A percentile compares a stretch with the other conserved stretches of the same genome.
These are phyloP conservation scores for Euphorbia pulcherrima DNA, from an alignment of 345 rosid genomes.

Conservation along the genomic window DNA sequence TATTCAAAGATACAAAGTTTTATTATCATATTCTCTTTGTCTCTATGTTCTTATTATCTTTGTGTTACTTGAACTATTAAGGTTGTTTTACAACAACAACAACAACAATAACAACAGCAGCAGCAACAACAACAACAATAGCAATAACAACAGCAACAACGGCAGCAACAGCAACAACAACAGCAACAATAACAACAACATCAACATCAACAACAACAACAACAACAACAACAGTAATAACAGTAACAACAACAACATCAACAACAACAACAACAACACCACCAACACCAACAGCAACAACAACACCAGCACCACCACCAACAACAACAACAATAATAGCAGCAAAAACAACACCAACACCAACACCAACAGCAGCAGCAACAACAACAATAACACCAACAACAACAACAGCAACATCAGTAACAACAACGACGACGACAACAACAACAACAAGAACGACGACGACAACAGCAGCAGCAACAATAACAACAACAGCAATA, in stretches of 20 bases:
- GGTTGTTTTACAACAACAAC: neutral
- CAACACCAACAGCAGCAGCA: neutral
- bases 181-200: neutral
- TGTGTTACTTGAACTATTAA: too few species aligned
- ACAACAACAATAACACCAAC: neutral
- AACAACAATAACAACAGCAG: neutral
- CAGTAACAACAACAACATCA: neutral
- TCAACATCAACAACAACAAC: neutral
- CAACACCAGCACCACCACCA: neutral
- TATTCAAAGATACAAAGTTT: too few species aligned
- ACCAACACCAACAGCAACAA: neutral
- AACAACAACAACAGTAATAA: neutral
- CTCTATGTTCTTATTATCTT: too few species aligned
- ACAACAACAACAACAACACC: neutral
- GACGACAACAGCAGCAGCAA: neutral
- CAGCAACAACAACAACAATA: neutral
- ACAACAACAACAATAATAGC: neutral
- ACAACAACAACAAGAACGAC: neutral
- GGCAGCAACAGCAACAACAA: neutral
- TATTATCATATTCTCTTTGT: too few species aligned
- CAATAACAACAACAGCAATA: neutral
- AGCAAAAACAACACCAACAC: neutral
- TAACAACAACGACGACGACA: neutral
- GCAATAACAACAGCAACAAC: neutral
- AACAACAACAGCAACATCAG: neutral